Percentiles rank a stretch among this genome's conserved stretches.
phyloP scores from a whole-genome alignment of 2,329 filamentous ascomycete genomes.

The Monosporascus sp. region DNA sequence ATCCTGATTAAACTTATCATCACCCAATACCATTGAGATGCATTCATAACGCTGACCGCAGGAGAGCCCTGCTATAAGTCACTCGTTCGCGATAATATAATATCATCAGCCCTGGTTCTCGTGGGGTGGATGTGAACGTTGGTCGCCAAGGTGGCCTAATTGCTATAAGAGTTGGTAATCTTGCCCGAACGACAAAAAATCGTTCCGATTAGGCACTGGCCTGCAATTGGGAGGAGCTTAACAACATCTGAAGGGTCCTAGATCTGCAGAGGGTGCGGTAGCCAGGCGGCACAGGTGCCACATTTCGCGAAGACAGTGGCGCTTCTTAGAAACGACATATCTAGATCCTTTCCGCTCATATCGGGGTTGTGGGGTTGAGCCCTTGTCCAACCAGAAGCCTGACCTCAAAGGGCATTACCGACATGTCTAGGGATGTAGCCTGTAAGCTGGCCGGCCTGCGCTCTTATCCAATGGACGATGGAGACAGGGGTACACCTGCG shows the following conservation, averaged over 20 bases:
- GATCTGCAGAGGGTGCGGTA: neutral
- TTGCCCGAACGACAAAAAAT: neutral
- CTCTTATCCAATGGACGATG: constrained; percentile 24
- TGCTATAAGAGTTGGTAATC: neutral
- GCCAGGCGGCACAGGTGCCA: neutral
- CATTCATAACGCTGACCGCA: neutral
- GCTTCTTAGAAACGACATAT: neutral
- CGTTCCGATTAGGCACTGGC: neutral
- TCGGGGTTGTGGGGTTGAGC: constrained; percentile 8
- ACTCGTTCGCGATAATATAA: no score
- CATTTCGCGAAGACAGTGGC: neutral
- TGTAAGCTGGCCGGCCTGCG: constrained; percentile 19
- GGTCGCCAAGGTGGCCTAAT: neutral
- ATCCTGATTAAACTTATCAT: neutral
- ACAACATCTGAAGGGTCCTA: neutral
- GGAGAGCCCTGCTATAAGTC: neutral
- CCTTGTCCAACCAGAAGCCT: constrained; percentile 14
- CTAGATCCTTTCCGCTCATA: neutral
- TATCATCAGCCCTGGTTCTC: neutral
- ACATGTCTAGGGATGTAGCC: constrained; percentile 18
- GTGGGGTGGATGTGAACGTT: neutral
- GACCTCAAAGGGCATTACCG: constrained; percentile 18
- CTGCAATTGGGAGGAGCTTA: neutral
- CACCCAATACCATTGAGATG: neutral
- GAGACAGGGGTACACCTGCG: constrained; percentile 24